Percentiles rank a stretch among this genome's conserved stretches.
Evolutionary conservation across 768 basidiomycete species (phyloP).

Genomic region (Tephrocybe sp.): DNA sequence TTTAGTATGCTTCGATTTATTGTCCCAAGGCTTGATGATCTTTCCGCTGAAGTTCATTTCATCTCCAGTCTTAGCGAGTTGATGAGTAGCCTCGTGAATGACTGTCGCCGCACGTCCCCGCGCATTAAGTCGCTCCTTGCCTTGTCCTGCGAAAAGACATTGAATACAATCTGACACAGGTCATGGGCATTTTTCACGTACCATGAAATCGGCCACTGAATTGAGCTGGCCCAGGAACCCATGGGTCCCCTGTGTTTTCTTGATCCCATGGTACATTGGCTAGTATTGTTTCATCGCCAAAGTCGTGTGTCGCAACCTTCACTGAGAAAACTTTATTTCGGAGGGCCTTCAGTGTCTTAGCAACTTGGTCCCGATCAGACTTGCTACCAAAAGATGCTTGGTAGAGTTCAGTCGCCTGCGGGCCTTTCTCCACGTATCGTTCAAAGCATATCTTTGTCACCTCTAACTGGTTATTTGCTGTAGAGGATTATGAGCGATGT

Average conservation of each 20-base stretch:
- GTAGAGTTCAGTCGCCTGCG: background rate
- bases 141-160: background rate
- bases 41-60: background rate
- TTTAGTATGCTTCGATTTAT: background rate
- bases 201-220: background rate
- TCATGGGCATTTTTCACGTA: background rate
- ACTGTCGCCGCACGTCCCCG: background rate
- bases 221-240: background rate
- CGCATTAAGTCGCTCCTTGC: background rate
- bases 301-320: background rate
- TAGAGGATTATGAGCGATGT: background rate
- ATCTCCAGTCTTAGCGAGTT: background rate
- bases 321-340: background rate
- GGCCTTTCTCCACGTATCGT: background rate
- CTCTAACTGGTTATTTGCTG: background rate
- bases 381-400: conserved; percentile 1
- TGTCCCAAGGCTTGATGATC: background rate
- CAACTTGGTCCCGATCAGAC: background rate
- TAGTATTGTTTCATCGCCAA: background rate
- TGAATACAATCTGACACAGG: background rate
- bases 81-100: background rate
- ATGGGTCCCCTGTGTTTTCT: background rate
- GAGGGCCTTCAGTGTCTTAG: background rate
- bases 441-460: background rate
- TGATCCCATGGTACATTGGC: background rate